Conservation (phyloP, 306 rosid genomes). For the Cucurbita pepo region DNA sequence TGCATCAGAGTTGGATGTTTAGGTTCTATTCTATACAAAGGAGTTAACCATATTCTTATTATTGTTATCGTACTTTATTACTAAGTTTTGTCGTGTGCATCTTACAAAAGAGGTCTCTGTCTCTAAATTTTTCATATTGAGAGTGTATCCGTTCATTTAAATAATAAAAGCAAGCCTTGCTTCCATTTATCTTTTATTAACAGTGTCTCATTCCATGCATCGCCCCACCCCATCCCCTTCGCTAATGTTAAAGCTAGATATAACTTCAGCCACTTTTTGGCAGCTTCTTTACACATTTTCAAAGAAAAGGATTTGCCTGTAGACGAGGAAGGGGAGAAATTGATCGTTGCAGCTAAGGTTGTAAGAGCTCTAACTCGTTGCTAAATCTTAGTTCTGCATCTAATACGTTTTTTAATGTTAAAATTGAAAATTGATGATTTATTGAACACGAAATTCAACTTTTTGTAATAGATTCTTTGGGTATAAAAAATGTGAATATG, state of each 20-base stretch:
- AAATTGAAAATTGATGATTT: no score
- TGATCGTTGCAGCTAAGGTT: neutral
- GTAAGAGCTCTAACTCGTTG: neutral
- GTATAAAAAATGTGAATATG: no score
- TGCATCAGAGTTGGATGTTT: constrained; percentile 10
- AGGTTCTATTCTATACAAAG: constrained; percentile 12
- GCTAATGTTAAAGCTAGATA: neutral
- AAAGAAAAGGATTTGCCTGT: neutral
- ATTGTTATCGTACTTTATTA: neutral
- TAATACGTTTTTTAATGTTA: neutral
- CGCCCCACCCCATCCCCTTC: neutral
- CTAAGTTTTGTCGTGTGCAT: neutral
- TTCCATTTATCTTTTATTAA: neutral
- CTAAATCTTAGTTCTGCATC: no score
- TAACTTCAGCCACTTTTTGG: neutral
- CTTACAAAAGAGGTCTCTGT: neutral
- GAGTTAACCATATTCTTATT: constrained; percentile 7
- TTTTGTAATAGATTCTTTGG: no score
- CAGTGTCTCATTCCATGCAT: neutral
- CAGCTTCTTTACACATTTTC: neutral
- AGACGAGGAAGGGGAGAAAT: neutral
- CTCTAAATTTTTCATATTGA: constrained; percentile 1
- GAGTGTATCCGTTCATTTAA: constrained; percentile 4
- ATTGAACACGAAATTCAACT: no score
- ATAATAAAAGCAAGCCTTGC: neutral